Conservation (phyloP, 179 eudicot species). For the Beta corolliflora region DNA sequence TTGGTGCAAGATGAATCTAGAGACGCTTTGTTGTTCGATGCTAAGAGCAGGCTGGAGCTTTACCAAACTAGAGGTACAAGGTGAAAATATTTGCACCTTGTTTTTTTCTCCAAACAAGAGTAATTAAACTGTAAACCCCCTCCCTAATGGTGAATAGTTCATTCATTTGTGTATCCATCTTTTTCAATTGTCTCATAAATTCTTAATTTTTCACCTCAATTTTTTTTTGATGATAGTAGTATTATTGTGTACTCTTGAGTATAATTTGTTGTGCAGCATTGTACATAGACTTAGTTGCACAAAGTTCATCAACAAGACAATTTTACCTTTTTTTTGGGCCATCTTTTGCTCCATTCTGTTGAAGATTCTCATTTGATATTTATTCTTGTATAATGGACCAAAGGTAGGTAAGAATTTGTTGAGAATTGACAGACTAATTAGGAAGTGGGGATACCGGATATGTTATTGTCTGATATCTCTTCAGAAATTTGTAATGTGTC, state of each 20-base stretch:
- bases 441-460: neutral
- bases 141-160: conserved; percentile 22
- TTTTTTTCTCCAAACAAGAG: neutral
- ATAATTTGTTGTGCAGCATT: conserved; percentile 18
- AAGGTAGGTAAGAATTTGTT: neutral
- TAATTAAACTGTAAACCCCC: no score
- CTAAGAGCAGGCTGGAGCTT: conserved; percentile 62
- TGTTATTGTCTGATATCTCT: neutral
- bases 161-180: conserved; percentile 32
- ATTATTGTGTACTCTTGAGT: neutral
- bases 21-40: conserved; percentile 53
- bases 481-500: neutral
- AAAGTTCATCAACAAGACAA: conserved; percentile 2
- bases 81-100: conserved; percentile 12
- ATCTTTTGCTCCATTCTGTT: neutral
- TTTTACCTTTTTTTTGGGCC: neutral
- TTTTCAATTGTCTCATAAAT: conserved; percentile 11
- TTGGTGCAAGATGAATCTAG: conserved; percentile 47
- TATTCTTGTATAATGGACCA: neutral
- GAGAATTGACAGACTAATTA: conserved; percentile 2
- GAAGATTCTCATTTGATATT: neutral
- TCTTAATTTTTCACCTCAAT: neutral
- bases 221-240: conserved; percentile 17
- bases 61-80: conserved; percentile 71
- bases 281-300: conserved; percentile 30